phyloP scores from a whole-genome alignment of 495 filamentous ascomycete species.

The Cudoniella acicularis region DNA sequence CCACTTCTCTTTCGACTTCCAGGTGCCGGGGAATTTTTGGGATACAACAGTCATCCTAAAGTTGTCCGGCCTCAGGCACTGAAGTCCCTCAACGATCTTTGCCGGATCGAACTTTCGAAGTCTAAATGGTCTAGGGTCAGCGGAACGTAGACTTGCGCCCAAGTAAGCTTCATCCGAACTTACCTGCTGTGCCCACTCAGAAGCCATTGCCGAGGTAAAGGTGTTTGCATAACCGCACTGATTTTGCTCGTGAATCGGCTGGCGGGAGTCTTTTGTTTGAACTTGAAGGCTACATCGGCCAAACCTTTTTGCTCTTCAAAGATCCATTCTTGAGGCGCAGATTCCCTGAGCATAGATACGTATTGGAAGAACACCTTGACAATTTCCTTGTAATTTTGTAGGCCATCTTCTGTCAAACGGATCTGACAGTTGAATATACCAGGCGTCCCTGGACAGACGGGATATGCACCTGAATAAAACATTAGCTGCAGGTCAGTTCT shows the following conservation, averaged over 20 bases:
- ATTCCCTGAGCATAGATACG: slow-evolving; percentile 78
- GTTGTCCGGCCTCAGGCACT: slow-evolving; percentile 80
- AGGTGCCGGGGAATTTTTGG: slow-evolving; percentile 76
- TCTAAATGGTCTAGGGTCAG: slow-evolving; percentile 13
- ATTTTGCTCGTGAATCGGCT: slow-evolving; percentile 82
- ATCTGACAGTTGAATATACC: slow-evolving; percentile 75
- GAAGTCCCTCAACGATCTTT: slow-evolving; percentile 69
- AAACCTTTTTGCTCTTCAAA: slow-evolving; percentile 86
- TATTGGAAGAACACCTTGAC: slow-evolving; percentile 91
- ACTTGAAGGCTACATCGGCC: slow-evolving; percentile 89
- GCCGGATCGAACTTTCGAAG: slow-evolving; percentile 75
- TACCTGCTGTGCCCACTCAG: slow-evolving; percentile 63
- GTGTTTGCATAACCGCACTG: slow-evolving; percentile 84
- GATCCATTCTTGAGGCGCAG: slow-evolving; percentile 86
- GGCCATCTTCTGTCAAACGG: slow-evolving; percentile 75
- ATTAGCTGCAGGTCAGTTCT: slow-evolving; percentile 43
- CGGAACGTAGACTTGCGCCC: background rate
- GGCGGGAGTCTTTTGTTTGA: slow-evolving; percentile 87
- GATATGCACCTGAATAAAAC: slow-evolving; percentile 47
- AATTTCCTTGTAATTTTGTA: slow-evolving; percentile 81
- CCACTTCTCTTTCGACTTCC: slow-evolving; percentile 91
- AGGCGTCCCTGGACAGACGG: slow-evolving; percentile 77
- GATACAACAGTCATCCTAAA: slow-evolving; percentile 80
- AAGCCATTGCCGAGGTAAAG: slow-evolving; percentile 78
- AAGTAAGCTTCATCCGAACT: background rate